These are phyloP conservation scores for Elymus sibiricus DNA, from an alignment of 176 grass and related monocot species.

Conservation along the genomic window DNA sequence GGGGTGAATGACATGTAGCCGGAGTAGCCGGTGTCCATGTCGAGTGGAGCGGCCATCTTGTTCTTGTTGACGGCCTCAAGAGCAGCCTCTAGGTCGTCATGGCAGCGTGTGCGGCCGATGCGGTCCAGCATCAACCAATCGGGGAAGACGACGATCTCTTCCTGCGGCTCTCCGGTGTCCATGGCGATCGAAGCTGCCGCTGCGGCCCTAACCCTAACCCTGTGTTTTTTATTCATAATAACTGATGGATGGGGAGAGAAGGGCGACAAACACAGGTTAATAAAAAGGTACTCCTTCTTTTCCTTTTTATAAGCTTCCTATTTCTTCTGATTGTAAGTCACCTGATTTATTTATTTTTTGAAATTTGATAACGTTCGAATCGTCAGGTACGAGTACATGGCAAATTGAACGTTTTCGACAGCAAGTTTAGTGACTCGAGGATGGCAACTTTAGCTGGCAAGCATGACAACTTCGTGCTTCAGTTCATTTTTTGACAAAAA, in stretches of 20 bases:
- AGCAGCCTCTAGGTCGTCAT: background rate
- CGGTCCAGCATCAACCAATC: background rate
- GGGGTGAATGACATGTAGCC: background rate
- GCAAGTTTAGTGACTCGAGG: too few species aligned
- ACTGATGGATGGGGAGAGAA: background rate
- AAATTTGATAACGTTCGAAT: too few species aligned
- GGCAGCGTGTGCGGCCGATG: background rate
- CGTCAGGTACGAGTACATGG: too few species aligned
- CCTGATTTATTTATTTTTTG: too few species aligned
- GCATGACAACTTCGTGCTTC: too few species aligned
- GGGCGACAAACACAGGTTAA: background rate
- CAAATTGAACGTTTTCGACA: too few species aligned
- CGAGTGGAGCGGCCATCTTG: background rate
- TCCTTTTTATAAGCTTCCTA: too few species aligned
- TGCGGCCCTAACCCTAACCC: background rate
- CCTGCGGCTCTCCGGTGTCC: background rate
- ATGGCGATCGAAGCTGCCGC: background rate
- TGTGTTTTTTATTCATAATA: background rate
- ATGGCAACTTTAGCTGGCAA: too few species aligned
- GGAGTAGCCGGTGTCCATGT: background rate
- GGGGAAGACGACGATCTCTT: background rate
- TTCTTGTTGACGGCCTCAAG: background rate
- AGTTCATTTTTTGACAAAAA: too few species aligned
- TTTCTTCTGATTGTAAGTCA: too few species aligned
- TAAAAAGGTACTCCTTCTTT: background rate